phyloP scores from a whole-genome alignment of 2,329 filamentous ascomycete genomes.

The Diplodia seriata region DNA sequence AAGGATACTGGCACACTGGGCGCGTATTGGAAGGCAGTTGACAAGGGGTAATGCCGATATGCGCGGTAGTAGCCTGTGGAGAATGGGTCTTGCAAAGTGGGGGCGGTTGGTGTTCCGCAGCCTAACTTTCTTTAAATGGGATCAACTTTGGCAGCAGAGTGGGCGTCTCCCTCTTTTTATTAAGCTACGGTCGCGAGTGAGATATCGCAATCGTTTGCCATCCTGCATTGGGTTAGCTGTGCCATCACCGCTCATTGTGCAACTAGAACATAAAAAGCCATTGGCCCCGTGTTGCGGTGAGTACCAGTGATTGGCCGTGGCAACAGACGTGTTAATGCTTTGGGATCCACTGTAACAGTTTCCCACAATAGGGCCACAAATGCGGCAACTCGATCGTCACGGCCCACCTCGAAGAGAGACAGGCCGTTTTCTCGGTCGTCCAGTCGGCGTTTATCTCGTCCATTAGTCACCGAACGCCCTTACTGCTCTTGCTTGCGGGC shows the following conservation, averaged over 20 bases:
- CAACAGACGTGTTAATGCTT: not conserved
- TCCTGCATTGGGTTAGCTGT: not conserved
- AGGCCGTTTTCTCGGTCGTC: not conserved
- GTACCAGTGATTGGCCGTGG: not conserved
- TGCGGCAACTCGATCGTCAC: conserved; percentile 16
- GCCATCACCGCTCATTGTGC: not conserved
- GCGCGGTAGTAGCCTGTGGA: no score
- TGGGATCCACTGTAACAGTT: not conserved
- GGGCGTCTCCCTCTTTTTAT: no score
- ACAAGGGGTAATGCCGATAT: no score
- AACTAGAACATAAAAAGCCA: not conserved
- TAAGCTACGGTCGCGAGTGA: no score
- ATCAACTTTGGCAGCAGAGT: no score
- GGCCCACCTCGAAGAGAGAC: not conserved
- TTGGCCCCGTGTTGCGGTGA: not conserved
- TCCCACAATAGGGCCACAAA: not conserved
- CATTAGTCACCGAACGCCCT: not conserved
- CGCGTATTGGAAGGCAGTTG: no score
- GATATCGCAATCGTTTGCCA: not conserved
- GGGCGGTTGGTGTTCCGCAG: no score
- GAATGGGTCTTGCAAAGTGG: no score
- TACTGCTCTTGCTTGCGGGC: not conserved
- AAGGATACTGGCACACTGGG: not conserved
- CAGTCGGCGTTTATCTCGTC: not conserved
- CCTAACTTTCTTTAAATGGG: no score